phyloP scores from a whole-genome alignment of 2,329 filamentous ascomycete species.

The Amesomyces nigricolor region DNA sequence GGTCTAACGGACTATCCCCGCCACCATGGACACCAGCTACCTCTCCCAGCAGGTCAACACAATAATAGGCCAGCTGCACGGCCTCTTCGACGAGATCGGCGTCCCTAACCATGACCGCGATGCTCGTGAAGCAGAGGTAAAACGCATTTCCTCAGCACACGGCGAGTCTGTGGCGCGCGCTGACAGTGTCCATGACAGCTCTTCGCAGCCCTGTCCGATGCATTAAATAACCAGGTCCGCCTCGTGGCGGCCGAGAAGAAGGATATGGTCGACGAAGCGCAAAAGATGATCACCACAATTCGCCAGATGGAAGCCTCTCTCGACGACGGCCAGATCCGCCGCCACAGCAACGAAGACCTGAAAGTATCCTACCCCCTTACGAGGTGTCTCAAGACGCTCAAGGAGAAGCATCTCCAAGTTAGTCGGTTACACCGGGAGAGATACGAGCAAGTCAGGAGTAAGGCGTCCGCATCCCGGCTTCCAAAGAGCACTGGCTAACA shows the following conservation, averaged over 20 bases:
- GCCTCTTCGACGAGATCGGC: slow-evolving; percentile 94
- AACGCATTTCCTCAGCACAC: slow-evolving; percentile 25
- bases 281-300: slow-evolving; percentile 77
- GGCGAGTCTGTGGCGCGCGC: slow-evolving; percentile 1
- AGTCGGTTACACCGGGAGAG: slow-evolving; percentile 81
- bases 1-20: neutral
- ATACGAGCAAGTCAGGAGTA: slow-evolving; percentile 93
- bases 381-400: slow-evolving; percentile 70
- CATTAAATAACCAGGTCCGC: slow-evolving; percentile 82
- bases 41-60: slow-evolving; percentile 91
- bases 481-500: slow-evolving; percentile 13
- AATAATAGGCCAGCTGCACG: slow-evolving; percentile 88
- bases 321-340: slow-evolving; percentile 64
- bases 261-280: slow-evolving; percentile 81
- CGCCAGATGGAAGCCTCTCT: slow-evolving; percentile 91
- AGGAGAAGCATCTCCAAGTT: slow-evolving; percentile 79
- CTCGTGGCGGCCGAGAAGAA: slow-evolving; percentile 84
- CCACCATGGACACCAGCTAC: slow-evolving; percentile 79
- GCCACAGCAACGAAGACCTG: slow-evolving; percentile 63
- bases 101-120: slow-evolving; percentile 92
- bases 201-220: slow-evolving; percentile 85
- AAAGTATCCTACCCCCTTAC: slow-evolving; percentile 77
- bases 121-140: slow-evolving; percentile 79
- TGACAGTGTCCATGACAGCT: slow-evolving; percentile 50
- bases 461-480: slow-evolving; percentile 28